A percentile compares a stretch with the other conserved stretches of the same genome.
phyloP scores from a whole-genome alignment of 305 asterid genomes.

The Solanum chacoense region DNA sequence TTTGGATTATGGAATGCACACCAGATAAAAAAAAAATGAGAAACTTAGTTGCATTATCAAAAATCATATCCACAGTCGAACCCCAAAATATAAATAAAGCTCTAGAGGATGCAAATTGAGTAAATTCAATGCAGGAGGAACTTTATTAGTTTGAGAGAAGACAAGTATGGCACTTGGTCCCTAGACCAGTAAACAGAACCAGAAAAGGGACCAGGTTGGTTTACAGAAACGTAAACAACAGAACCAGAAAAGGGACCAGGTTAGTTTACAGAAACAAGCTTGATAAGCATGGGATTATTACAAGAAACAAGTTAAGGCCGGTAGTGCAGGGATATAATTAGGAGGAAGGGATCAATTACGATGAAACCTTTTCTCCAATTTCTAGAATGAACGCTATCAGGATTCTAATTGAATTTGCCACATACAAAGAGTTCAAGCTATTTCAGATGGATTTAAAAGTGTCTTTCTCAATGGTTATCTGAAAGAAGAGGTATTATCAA shows the following conservation, averaged over 20 bases:
- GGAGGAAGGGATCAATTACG: not conserved
- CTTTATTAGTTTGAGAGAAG: not conserved
- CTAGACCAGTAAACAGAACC: not conserved
- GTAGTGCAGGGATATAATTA: not conserved
- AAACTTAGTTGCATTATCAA: too few species aligned
- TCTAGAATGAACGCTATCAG: not conserved
- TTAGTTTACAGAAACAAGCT: not conserved
- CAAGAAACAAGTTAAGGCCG: too few species aligned
- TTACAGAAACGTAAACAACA: not conserved
- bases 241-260: not conserved
- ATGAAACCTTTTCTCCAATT: not conserved
- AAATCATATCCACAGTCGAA: not conserved
- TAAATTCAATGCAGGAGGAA: not conserved
- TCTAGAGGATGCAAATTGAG: not conserved
- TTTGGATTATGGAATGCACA: not conserved
- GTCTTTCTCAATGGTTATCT: not conserved
- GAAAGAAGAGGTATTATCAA: not conserved
- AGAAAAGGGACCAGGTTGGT: not conserved
- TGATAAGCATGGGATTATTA: not conserved
- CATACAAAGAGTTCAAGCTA: not conserved
- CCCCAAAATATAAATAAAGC: not conserved
- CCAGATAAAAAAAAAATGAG: not conserved
- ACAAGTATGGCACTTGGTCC: not conserved
- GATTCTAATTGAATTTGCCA: not conserved
- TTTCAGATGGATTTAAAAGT: not conserved